Evolutionary conservation across 2,329 filamentous ascomycete species (phyloP), one percentile per base, ranked within the genome.

Genomic region (Rhinocladiella similis): DNA sequence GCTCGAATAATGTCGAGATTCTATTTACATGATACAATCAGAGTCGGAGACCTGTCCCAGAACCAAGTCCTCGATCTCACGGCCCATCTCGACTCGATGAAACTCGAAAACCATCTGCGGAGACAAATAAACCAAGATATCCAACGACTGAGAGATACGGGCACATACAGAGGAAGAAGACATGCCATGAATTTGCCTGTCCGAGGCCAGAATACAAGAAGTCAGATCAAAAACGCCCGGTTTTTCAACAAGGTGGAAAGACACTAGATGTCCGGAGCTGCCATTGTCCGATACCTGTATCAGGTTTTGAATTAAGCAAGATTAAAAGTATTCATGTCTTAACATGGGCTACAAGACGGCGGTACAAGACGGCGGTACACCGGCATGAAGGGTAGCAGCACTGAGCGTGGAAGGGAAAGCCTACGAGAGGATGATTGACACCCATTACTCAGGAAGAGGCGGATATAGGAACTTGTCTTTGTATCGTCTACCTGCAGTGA

Each of bases 101-200:
- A 89, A 58, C 90, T 97, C 67, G 94, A 97, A 73, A 96, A 89
- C 72, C 92, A 97, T 68, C 80, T 95, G 62, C 80, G 85, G 68
- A 83, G 88, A 69, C 77, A 90, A 57, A 76, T 97, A 36, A 82
- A 87, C 67, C 90, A 96, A 48, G 94, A 97, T 69, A 96, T 99
- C 65, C 81, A 81, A 70, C 80, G 93, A 57, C 69, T 99, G 72
- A 90, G 89, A 71, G 92, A 97, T 67, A 97, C 96, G 78, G 92
- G 92, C 48, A 86, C 88, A 3, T 96, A 96, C 70, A 81, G 94
- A 51, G 94, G 94, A 63, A 86, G 89, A 72, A 80, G 94, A 64
- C 94, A 99, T 78, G 93, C 93, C 55, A 92, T 97, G 88, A 85
- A 87, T 59, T 75, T 97, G 76, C 94, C 94, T 3, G 93, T 94